A percentile compares a stretch with the other conserved stretches of the same genome.
Conservation (phyloP, 2,329 filamentous ascomycete genomes). For the Amauroascus niger region DNA sequence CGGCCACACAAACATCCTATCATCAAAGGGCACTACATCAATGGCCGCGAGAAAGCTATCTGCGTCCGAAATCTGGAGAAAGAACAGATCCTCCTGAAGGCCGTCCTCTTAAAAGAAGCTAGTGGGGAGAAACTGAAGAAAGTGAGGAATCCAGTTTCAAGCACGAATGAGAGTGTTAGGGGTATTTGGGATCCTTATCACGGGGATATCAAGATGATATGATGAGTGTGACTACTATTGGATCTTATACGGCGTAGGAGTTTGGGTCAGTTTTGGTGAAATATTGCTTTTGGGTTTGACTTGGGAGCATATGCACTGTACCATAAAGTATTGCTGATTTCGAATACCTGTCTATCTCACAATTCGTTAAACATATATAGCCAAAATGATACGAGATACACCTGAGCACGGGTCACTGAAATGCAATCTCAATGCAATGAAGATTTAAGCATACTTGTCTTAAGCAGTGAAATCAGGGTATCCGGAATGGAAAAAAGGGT, state of each 20-base stretch:
- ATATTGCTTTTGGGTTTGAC: not conserved
- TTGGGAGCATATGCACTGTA: slow-evolving; percentile 3
- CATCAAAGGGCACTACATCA: slow-evolving; percentile 84
- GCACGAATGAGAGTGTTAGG: slow-evolving; percentile 54
- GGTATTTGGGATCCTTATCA: slow-evolving; percentile 58
- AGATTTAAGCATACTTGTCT: not conserved
- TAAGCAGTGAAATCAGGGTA: not conserved
- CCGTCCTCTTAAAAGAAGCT: slow-evolving; percentile 39
- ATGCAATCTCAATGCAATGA: not conserved
- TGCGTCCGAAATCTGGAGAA: slow-evolving; percentile 81
- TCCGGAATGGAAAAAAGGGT: not conserved
- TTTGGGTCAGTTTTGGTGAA: not conserved
- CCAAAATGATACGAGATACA: not conserved
- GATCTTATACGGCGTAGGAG: slow-evolving; percentile 8
- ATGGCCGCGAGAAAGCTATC: slow-evolving; percentile 72
- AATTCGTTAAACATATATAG: not conserved
- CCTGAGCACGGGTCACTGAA: not conserved
- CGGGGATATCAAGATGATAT: slow-evolving; percentile 45
- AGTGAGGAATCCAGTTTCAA: slow-evolving; percentile 50
- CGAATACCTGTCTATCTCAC: not conserved
- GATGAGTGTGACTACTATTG: slow-evolving; percentile 17
- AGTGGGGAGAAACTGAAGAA: slow-evolving; percentile 43
- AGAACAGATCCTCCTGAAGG: slow-evolving; percentile 72
- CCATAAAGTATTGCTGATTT: not conserved
- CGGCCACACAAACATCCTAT: slow-evolving; percentile 84